Evolutionary conservation across 1,139 yeast genomes (phyloP).

Genomic region (Hyphopichia burtonii): DNA sequence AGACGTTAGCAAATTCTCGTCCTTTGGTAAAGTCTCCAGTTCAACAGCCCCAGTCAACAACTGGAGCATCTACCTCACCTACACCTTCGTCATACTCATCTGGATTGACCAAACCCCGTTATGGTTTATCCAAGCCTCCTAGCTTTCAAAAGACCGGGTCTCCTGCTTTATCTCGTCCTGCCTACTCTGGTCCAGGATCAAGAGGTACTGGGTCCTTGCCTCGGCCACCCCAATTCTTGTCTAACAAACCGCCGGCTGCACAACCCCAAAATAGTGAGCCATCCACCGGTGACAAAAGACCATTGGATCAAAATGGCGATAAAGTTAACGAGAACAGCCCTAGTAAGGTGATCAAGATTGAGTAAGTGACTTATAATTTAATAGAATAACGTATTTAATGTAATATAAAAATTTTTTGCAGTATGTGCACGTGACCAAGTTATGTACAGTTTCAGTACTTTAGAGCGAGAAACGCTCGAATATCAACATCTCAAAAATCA

Average conservation of each 20-base stretch:
- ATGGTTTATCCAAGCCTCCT: slow-evolving; percentile 12
- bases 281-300: not conserved
- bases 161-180: slow-evolving; percentile 10
- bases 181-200: slow-evolving; percentile 9
- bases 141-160: slow-evolving; percentile 10
- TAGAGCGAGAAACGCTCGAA: not conserved
- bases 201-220: slow-evolving; percentile 23
- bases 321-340: not conserved
- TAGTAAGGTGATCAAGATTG: slow-evolving; percentile 9
- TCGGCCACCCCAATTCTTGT: slow-evolving; percentile 33
- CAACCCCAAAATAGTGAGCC: not conserved
- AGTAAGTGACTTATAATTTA: slow-evolving; percentile 2
- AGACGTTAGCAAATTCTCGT: not conserved
- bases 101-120: slow-evolving; percentile 14
- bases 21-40: not conserved
- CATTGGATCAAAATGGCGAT: not conserved
- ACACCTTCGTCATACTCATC: not conserved
- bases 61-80: not conserved
- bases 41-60: not conserved
- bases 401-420: not conserved
- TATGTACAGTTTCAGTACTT: not conserved
- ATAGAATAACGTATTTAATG: not conserved
- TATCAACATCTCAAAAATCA: slow-evolving; percentile 1
- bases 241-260: slow-evolving; percentile 23
- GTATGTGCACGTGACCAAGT: not conserved